Conservation (phyloP, 2,329 filamentous ascomycete genomes). For the Trichophyton mentagrophytes region DNA sequence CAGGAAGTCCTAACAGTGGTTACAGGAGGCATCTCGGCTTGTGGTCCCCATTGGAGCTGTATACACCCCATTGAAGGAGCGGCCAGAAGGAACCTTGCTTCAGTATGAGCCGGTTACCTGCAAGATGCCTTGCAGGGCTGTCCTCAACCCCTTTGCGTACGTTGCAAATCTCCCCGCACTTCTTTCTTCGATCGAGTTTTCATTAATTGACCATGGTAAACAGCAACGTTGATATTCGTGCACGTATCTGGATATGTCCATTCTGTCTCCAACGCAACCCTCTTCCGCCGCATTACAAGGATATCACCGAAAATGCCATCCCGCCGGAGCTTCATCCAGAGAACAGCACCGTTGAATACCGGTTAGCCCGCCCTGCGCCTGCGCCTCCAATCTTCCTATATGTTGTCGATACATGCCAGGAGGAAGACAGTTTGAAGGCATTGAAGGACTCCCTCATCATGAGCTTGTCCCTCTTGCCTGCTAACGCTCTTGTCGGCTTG, state of each 20-base stretch:
- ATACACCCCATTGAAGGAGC: conserved; percentile 93
- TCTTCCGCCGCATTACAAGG: conserved; percentile 55
- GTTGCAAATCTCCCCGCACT: conserved; percentile 17
- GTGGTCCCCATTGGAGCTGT: conserved; percentile 93
- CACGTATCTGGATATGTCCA: conserved; percentile 55
- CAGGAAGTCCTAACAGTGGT: background rate
- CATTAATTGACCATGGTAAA: background rate
- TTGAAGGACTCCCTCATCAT: conserved; percentile 55
- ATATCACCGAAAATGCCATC: conserved; percentile 53
- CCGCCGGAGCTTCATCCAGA: conserved; percentile 52
- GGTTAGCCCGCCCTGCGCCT: conserved; percentile 48
- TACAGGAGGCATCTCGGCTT: conserved; percentile 77
- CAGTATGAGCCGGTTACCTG: conserved; percentile 96
- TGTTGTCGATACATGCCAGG: conserved; percentile 57
- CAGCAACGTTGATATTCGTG: conserved; percentile 53
- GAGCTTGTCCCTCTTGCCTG: conserved; percentile 51
- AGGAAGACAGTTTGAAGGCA: conserved; percentile 54
- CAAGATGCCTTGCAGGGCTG: conserved; percentile 88
- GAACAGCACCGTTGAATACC: conserved; percentile 56
- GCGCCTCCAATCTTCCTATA: conserved; percentile 56
- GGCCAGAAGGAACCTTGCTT: conserved; percentile 64
- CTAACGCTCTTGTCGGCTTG: conserved; percentile 51
- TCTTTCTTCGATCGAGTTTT: background rate
- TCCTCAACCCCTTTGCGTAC: conserved; percentile 94
- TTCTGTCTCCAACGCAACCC: conserved; percentile 55